Conservation (phyloP, 805 yeast species). For the Candida oleophila region DNA sequence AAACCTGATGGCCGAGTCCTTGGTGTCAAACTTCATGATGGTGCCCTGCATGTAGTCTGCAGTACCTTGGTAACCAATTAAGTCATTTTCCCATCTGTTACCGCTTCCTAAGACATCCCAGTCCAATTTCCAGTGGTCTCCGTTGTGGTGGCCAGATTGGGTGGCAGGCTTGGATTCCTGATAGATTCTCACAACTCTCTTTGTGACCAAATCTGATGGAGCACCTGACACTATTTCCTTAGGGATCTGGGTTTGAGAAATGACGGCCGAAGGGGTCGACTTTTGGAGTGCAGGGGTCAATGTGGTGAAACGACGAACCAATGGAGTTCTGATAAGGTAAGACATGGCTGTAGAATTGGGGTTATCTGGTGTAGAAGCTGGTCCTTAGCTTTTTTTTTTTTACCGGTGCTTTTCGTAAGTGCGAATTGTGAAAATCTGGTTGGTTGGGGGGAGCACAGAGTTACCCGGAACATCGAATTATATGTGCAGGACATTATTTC, state of each 20-base stretch:
- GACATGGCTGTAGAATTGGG: neutral
- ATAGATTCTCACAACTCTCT: constrained; percentile 73
- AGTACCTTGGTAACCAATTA: constrained; percentile 80
- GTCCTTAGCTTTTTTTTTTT: neutral
- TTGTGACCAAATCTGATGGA: constrained; percentile 59
- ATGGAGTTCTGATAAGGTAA: constrained; percentile 1
- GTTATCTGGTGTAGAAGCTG: neutral
- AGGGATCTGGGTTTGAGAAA: constrained; percentile 23
- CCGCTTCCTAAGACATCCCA: constrained; percentile 80
- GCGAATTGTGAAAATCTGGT: constrained; percentile 20
- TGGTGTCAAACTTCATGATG: constrained; percentile 66
- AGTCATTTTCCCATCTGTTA: constrained; percentile 86
- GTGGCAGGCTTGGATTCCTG: constrained; percentile 79
- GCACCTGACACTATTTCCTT: constrained; percentile 76
- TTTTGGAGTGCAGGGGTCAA: constrained; percentile 17
- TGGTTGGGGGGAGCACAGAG: constrained; percentile 16
- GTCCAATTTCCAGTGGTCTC: constrained; percentile 68
- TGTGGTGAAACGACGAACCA: constrained; percentile 25
- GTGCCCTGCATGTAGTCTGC: constrained; percentile 84
- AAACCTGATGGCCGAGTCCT: constrained; percentile 74
- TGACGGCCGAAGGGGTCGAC: constrained; percentile 19
- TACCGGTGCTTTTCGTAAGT: neutral
- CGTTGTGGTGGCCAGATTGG: constrained; percentile 64
- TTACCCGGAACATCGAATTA: constrained; percentile 16
- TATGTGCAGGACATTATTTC: constrained; percentile 6